Evolutionary conservation across 352 stramenopile genomes (phyloP).

Genomic region (Phytophthora fragariaefolia): DNA sequence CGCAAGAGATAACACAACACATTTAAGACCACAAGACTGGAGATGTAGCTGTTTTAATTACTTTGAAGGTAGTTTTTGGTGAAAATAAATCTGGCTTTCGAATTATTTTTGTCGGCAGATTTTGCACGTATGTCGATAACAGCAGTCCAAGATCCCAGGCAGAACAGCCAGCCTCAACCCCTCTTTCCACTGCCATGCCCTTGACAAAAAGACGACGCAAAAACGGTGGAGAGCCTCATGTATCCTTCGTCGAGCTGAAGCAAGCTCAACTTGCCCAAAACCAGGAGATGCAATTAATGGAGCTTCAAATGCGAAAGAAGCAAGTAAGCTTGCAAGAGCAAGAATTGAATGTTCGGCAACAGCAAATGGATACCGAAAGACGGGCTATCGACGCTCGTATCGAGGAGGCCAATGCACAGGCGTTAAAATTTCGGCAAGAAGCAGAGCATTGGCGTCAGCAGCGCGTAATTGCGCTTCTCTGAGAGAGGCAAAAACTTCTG

Average conservation of each 20-base stretch:
- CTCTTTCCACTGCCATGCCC: no score
- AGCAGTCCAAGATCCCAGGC: no score
- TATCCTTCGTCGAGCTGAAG: slow-evolving; percentile 6
- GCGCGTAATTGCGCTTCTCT: slow-evolving; percentile 17
- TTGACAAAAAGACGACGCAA: slow-evolving; percentile 7
- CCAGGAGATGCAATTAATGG: not conserved
- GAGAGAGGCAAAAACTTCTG: slow-evolving; percentile 14
- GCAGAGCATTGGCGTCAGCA: no score
- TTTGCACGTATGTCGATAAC: no score
- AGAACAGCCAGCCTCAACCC: no score
- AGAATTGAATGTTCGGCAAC: not conserved
- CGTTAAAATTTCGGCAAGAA: no score
- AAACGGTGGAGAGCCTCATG: not conserved
- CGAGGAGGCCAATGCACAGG: slow-evolving; percentile 12
- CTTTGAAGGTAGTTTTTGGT: no score
- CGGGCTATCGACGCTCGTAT: not conserved
- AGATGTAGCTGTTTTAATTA: no score
- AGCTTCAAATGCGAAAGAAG: slow-evolving; percentile 4
- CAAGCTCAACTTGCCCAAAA: slow-evolving; percentile 10
- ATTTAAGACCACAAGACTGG: no score
- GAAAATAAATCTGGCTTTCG: no score
- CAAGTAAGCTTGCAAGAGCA: not conserved
- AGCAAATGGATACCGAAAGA: slow-evolving; percentile 15
- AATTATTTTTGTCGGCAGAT: no score
- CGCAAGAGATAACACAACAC: no score